These are phyloP conservation scores for Cephalotrichum gorgonifer DNA, from an alignment of 2,329 filamentous ascomycete genomes.

Conservation along the genomic window DNA sequence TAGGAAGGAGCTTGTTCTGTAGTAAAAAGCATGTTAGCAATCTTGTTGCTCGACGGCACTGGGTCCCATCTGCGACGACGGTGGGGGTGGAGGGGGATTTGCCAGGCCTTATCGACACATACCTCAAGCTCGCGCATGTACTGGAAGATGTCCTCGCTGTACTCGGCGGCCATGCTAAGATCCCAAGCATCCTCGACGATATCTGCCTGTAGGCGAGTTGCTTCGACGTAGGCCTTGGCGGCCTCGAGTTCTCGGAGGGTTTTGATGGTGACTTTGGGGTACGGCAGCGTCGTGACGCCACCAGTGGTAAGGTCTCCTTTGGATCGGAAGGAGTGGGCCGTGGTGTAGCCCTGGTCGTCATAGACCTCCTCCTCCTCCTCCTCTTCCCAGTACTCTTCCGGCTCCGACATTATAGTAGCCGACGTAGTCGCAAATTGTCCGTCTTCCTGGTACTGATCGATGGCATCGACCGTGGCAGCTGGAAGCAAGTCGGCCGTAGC, in stretches of 20 bases:
- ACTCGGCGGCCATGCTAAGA: slow-evolving; percentile 95
- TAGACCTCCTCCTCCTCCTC: slow-evolving; percentile 59
- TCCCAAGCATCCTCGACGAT: slow-evolving; percentile 86
- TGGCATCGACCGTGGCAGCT: neutral
- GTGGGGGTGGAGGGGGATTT: slow-evolving; percentile 67
- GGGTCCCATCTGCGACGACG: slow-evolving; percentile 8
- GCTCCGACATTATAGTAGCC: slow-evolving; percentile 16
- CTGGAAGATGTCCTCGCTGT: slow-evolving; percentile 87
- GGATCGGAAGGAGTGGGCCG: slow-evolving; percentile 64
- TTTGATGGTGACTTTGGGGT: slow-evolving; percentile 61
- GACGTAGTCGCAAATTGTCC: neutral
- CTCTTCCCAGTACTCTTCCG: slow-evolving; percentile 70
- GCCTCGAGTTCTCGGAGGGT: slow-evolving; percentile 62
- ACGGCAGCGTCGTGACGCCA: slow-evolving; percentile 49
- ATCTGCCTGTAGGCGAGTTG: slow-evolving; percentile 59
- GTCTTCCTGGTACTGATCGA: slow-evolving; percentile 3
- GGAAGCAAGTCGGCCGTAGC: neutral
- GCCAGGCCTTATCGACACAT: slow-evolving; percentile 55
- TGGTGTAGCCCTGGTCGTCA: slow-evolving; percentile 59
- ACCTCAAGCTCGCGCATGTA: slow-evolving; percentile 90
- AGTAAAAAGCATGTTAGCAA: slow-evolving; percentile 10
- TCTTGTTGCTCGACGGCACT: neutral
- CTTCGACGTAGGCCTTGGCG: slow-evolving; percentile 56
- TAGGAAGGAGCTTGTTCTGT: slow-evolving; percentile 56
- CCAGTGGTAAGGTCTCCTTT: slow-evolving; percentile 53